Base-by-base conservation (phyloP, 805 yeast genomes). In the Kuraishia piskuri region DNA sequence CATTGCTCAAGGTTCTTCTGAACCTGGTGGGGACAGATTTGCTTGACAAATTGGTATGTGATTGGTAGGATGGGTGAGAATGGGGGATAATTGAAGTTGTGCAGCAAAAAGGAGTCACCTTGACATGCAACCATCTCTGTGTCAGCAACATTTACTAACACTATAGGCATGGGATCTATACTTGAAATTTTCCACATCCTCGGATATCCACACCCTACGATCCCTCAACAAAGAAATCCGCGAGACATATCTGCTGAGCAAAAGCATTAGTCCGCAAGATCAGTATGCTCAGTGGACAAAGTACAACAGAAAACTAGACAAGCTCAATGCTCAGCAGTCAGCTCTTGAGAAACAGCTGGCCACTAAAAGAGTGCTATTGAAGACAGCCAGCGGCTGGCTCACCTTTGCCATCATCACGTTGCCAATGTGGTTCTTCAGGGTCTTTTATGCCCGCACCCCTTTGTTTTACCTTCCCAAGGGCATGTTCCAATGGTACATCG, bases 221-320 rank as follows among this genome's bases (percentile, higher is more conserved):
- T 54, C 57, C 2, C 61, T 72, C 52, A 72, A 76, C 52, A 59
- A 63, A 8, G 78, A 86, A 57, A 78, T 83, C 50, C 64, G 67
- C 17, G 66, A 69, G 20, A 63, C 82, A 22, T 73, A 78, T 58
- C 73, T 70, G 14, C 80, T 83, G 59, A 78, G 90, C 56, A 72
- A 80, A 26, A 57, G 74, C 2, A 79, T 90, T 9, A 80, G 89
- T 53, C 92, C 97, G 1, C 97, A 92, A 67, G 97, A 94, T 65
- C 84, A 94, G 62, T 94, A 92, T 67, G 97, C 97, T 25, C 84
- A 80, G 62, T 94, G 98, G 98, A 95, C 97, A 1, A 90, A 90
- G 66, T 74, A 91, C 57, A 91, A 90, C 62, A 78, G 99, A 50
- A 78, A 76, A 59, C 70, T 77, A 54, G 90, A 85, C 58, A 76